phyloP scores from a whole-genome alignment of 495 filamentous ascomycete genomes.

The Hypoxylon rickii region DNA sequence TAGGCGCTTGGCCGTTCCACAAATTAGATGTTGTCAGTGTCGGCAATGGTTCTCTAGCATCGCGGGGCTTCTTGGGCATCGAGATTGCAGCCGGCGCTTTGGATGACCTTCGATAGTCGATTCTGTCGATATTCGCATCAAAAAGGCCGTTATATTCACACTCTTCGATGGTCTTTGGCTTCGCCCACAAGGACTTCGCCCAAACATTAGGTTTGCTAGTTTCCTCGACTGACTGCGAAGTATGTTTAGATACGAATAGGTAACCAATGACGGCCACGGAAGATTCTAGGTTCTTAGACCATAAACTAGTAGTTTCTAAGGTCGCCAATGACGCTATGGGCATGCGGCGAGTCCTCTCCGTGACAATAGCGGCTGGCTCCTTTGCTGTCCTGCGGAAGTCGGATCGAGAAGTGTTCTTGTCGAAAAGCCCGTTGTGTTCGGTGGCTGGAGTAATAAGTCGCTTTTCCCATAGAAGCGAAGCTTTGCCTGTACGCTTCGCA shows the following conservation, averaged over 20 bases:
- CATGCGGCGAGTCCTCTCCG: constrained; percentile 34
- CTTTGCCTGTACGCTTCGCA: constrained; percentile 13
- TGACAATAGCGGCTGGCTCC: constrained; percentile 42
- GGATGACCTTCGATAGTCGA: constrained; percentile 22
- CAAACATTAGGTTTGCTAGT: neutral
- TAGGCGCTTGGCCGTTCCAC: constrained; percentile 8
- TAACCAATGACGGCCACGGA: neutral
- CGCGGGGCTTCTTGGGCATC: constrained; percentile 17
- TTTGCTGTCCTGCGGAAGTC: constrained; percentile 42
- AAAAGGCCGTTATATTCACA: constrained; percentile 16
- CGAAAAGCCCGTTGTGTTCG: constrained; percentile 33
- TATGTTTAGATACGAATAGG: neutral
- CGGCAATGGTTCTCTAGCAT: constrained; percentile 14
- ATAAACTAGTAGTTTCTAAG: constrained; percentile 18
- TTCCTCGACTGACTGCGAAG: neutral
- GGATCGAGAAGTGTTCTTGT: constrained; percentile 18
- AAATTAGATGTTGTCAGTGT: constrained; percentile 13
- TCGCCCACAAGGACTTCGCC: constrained; percentile 9
- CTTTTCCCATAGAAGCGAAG: constrained; percentile 34
- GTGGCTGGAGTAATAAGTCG: constrained; percentile 5
- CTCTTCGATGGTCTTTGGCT: constrained; percentile 4
- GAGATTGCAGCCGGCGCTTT: constrained; percentile 19
- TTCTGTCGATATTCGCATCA: constrained; percentile 7
- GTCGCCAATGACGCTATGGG: constrained; percentile 10
- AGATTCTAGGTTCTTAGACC: constrained; percentile 11